A percentile compares a stretch with the other conserved stretches of the same genome.
These are phyloP conservation scores for Diplodia scrobiculata DNA, from an alignment of 2,329 filamentous ascomycete species.

Conservation along the genomic window DNA sequence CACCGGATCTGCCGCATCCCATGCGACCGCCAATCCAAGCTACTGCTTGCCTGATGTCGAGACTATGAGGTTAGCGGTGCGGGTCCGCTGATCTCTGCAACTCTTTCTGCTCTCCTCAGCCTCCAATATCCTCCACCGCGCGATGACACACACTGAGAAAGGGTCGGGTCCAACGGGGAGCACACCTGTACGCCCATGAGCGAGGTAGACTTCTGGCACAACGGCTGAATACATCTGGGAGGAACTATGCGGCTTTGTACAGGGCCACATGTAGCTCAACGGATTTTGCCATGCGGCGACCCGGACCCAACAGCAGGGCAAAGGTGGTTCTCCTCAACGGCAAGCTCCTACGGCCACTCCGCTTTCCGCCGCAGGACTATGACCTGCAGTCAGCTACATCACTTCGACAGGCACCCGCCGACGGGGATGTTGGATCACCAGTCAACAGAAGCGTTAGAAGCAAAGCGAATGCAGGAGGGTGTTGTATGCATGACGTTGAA, in stretches of 20 bases:
- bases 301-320: background rate
- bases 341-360: constrained; percentile 7
- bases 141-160: background rate
- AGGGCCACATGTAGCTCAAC: background rate
- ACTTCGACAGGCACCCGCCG: background rate
- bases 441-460: background rate
- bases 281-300: background rate
- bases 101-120: background rate
- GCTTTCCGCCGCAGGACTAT: background rate
- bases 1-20: background rate
- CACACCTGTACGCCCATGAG: background rate
- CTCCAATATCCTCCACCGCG: background rate
- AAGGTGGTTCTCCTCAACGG: background rate
- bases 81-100: constrained; percentile 5
- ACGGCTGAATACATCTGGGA: background rate
- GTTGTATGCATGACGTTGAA: background rate
- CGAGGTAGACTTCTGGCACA: constrained; percentile 9
- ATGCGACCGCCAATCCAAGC: constrained; percentile 4
- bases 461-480: background rate
- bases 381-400: constrained; percentile 17
- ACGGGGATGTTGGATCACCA: background rate
- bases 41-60: background rate
- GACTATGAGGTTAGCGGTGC: constrained; percentile 7
- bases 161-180: constrained; percentile 1
- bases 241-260: constrained; percentile 6